Evolutionary conservation across 257 asterid genomes (phyloP), one percentile per base, ranked within the genome.

Genomic region (Paraleonurus japonicus): DNA sequence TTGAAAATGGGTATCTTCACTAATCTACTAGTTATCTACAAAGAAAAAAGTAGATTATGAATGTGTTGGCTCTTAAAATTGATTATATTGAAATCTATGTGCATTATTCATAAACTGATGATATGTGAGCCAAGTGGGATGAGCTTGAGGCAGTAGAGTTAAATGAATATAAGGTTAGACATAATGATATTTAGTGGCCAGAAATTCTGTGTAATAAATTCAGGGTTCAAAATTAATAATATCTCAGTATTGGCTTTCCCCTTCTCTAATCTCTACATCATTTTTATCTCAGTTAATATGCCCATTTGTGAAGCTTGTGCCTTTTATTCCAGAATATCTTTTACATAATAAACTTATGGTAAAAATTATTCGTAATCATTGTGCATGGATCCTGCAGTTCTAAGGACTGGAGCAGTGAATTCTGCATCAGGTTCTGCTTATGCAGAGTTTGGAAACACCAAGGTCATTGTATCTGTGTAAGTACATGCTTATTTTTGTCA

Each of bases 391-490:
- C 75, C 24, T 83, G 78, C 94, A 93, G 97, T 81, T 85, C 75
- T 95, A 67, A 87, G 87, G 87, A 89, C 96, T n/a, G 92, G 92
- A 50, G 92, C 99, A 0, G 98, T 88, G 61, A 95, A 80, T 77
- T 88, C 97, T 32, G 98, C 99, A 67, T 87, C 99, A 37, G 99
- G 99, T 20, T 95, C 99, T 57, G 99, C 99, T 65, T 95, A 91
- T 82, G 98, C 96, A 4, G 99, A 95, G 81, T 87, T 95, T 75
- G 98, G 98, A 59, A 89, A 79, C 80, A 92, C 99, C 75, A 95
- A 89, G 82, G 97, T 95, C 78, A 95, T 95, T 71, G 98, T 95
- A 57, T 95, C 99, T 13, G 98, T 95, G 98, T 93, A 83, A 86
- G 98, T 81, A 53, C 61, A 19, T n/a, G n/a, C 17, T 5, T 57